Base-by-base conservation (phyloP, 805 yeast genomes). In the Saturnispora hagleri region DNA sequence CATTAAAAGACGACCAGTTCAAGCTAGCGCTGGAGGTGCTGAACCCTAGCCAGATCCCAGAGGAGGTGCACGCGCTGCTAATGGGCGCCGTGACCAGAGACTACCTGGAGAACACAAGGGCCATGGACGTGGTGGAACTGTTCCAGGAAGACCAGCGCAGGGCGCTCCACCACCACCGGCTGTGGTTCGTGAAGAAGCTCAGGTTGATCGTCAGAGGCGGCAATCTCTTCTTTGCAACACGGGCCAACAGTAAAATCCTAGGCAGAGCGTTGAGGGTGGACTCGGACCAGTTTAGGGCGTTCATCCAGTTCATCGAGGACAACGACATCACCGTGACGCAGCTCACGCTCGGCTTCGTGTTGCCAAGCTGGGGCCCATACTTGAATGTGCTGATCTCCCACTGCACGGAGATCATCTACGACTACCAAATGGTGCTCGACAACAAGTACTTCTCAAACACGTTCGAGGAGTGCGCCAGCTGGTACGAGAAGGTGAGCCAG, bases 291-390 rank as follows among this genome's bases (percentile, higher is more conserved):
- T 43, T 49, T 15, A 22, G 17, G 5, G 13, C 20, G 1, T 49
- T 49, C 28, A n/a, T 49, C 2, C 15, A 20, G 15, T 49, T 33
- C 18, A 26, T 49, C 8, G 36, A 9, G 10, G 15, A 24, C 9
- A 15, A 15, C 15, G 26, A 44, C 15, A 33, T 49, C 22, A 26
- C 43, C 7, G 26, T 49, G 17, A 24, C 26, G 9, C 26, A 27
- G 15, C 27, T 49, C 13, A 49, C 47, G 3, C 22, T 49, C n/a
- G 28, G 51, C n/a, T 42, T 43, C 9, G 47, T 49, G 38, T 43
- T 43, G 28, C n/a, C 40, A 6, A 12, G 33, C 10, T 49, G 51
- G 51, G 47, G 26, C 5, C 20, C 15, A 9, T 43, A 43, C 28
- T 34, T 49, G 22, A 17, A 10, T 15, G 26, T 15, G 15, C n/a